These are phyloP conservation scores for Stentor roeselii DNA, from an alignment of 73 alveolate genomes.

Conservation along the genomic window DNA sequence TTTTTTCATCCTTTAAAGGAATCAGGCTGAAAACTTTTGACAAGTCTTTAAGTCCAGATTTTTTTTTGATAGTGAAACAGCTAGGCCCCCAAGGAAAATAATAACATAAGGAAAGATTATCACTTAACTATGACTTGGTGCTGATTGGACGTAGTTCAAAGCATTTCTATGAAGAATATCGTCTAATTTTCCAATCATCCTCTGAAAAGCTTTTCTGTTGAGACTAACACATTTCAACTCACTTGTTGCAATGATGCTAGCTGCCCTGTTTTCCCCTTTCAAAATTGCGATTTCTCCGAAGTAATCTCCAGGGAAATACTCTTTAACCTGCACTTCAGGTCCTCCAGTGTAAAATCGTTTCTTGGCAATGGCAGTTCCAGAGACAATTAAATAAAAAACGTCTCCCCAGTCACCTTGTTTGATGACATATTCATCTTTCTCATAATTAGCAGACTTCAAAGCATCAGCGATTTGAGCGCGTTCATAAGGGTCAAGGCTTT, in stretches of 20 bases:
- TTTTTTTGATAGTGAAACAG: too few relatives aligned
- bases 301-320: constrained; percentile 83
- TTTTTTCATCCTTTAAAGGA: too few relatives aligned
- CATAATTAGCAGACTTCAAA: constrained; percentile 35
- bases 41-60: too few relatives aligned
- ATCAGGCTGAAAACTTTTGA: too few relatives aligned
- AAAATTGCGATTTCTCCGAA: constrained; percentile 97
- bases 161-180: constrained; percentile 37
- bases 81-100: too few relatives aligned
- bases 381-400: constrained; percentile 69
- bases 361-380: constrained; percentile 75
- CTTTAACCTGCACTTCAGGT: constrained; percentile 73
- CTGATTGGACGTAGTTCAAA: too few relatives aligned
- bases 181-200: constrained; percentile 66
- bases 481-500: constrained; percentile 79
- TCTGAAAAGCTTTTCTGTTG: constrained; percentile 61
- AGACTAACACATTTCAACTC: constrained; percentile 32
- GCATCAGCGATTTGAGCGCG: constrained; percentile 85
- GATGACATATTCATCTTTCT: constrained; percentile 50
- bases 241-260: constrained; percentile 73
- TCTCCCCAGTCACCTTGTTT: constrained; percentile 70
- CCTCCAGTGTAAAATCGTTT: constrained; percentile 72
- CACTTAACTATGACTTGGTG: too few relatives aligned
- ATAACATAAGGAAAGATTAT: too few relatives aligned
- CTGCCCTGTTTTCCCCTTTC: constrained; percentile 91